Evolutionary conservation across 306 rosid genomes (phyloP).

Genomic region (Spatholobus suberectus): DNA sequence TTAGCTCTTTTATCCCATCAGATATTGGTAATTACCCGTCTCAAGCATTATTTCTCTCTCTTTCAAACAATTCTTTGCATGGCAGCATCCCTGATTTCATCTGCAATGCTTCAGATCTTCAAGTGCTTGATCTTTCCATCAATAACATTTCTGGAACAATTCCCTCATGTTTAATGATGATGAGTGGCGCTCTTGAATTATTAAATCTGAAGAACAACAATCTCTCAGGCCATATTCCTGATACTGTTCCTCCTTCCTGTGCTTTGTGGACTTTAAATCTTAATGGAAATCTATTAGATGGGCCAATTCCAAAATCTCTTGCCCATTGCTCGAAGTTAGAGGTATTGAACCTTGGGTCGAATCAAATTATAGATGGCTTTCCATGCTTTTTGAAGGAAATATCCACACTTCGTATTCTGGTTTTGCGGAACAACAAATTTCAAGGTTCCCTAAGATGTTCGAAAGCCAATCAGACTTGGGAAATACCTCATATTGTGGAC

Average conservation of each 20-base stretch:
- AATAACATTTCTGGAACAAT: not conserved
- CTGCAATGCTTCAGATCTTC: not conserved
- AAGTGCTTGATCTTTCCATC: not conserved
- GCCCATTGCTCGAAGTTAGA: not conserved
- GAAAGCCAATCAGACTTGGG: conserved; percentile 17
- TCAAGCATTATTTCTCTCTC: not conserved
- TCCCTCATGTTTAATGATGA: conserved; percentile 32
- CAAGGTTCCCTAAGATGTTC: conserved; percentile 36
- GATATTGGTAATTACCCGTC: not conserved
- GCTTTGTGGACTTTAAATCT: conserved; percentile 40
- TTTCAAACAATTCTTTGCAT: conserved; percentile 31
- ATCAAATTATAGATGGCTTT: conserved; percentile 4
- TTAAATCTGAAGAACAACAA: conserved; percentile 33
- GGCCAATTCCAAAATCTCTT: conserved; percentile 51
- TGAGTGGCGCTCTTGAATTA: not conserved
- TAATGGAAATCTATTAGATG: conserved; percentile 21
- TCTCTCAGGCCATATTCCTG: conserved; percentile 30
- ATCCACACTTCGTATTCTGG: conserved; percentile 41
- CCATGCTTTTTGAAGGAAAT: conserved; percentile 45
- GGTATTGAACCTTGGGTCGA: conserved; percentile 47
- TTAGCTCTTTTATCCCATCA: conserved; percentile 10
- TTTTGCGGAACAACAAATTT: conserved; percentile 48
- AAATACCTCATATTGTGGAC: conserved; percentile 50
- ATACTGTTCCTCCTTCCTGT: conserved; percentile 21
- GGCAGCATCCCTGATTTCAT: conserved; percentile 35